phyloP scores from a whole-genome alignment of 768 basidiomycete species.

The Termitomyces sp. region DNA sequence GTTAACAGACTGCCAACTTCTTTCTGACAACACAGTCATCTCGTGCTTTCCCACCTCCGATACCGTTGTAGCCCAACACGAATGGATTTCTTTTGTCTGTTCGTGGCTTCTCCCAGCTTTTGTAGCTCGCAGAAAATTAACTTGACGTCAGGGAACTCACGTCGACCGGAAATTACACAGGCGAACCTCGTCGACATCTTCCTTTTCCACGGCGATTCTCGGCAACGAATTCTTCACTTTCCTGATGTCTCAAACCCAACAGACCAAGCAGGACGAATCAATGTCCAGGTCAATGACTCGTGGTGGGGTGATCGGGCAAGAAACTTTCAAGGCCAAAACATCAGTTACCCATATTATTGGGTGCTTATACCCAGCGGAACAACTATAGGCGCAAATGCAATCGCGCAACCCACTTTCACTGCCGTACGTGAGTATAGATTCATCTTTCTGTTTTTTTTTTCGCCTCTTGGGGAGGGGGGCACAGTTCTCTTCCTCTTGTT shows the following conservation, averaged over 20 bases:
- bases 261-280: constrained; percentile 49
- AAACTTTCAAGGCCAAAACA: constrained; percentile 44
- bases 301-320: constrained; percentile 64
- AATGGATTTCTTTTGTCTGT: constrained; percentile 80
- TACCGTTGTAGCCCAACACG: constrained; percentile 61
- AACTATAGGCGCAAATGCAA: constrained; percentile 51
- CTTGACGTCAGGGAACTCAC: constrained; percentile 63
- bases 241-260: constrained; percentile 37
- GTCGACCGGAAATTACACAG: constrained; percentile 61
- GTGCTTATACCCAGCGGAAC: constrained; percentile 60
- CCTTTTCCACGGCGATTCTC: constrained; percentile 72
- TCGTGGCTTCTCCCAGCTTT: constrained; percentile 30
- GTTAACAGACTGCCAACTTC: constrained; percentile 41
- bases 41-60: constrained; percentile 69
- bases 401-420: constrained; percentile 67
- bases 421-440: constrained; percentile 67
- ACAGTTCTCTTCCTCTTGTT: background rate
- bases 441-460: background rate
- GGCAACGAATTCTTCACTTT: constrained; percentile 39
- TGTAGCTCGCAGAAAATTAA: constrained; percentile 7
- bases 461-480: background rate
- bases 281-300: constrained; percentile 60
- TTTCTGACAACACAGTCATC: constrained; percentile 64
- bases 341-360: constrained; percentile 72
- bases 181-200: constrained; percentile 65